phyloP scores from a whole-genome alignment of 352 stramenopile species.

The Elongisporangium prolatum region DNA sequence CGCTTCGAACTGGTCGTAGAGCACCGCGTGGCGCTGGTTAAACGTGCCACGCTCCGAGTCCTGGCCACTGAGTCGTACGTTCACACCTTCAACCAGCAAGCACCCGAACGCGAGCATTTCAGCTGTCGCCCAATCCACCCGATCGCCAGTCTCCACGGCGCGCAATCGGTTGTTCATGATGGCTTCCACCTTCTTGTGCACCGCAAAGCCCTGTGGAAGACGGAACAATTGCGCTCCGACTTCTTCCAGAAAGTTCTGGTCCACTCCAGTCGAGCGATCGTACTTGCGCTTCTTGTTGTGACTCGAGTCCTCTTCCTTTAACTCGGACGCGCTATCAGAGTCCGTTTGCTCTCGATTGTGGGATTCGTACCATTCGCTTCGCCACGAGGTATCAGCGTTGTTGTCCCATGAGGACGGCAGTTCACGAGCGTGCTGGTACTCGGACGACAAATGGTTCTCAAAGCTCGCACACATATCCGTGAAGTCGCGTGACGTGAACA shows the following conservation, averaged over 20 bases:
- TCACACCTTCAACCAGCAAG: conserved; percentile 77
- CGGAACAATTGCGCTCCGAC: conserved; percentile 75
- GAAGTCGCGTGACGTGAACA: conserved; percentile 43
- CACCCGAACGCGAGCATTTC: conserved; percentile 86
- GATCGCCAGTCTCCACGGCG: conserved; percentile 72
- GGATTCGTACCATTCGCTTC: conserved; percentile 51
- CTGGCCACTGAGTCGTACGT: conserved; percentile 85
- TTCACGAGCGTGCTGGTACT: conserved; percentile 72
- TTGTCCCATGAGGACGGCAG: conserved; percentile 78
- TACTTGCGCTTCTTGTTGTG: conserved; percentile 25
- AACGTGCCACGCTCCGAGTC: conserved; percentile 89
- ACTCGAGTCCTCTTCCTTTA: conserved; percentile 9
- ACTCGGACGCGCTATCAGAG: background rate
- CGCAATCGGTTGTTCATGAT: conserved; percentile 84
- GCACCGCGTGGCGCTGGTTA: conserved; percentile 84
- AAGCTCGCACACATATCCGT: conserved; percentile 51
- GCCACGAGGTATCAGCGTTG: conserved; percentile 58
- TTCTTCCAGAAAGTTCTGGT: conserved; percentile 63
- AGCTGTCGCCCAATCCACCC: conserved; percentile 86
- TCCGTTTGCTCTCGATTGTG: background rate
- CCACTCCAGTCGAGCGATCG: conserved; percentile 61
- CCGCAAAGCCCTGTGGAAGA: conserved; percentile 76
- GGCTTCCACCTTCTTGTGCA: conserved; percentile 81
- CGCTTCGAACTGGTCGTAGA: conserved; percentile 85
- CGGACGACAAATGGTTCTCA: conserved; percentile 52